phyloP scores from a whole-genome alignment of 805 yeast genomes.

The Trichomonascus vanleenenianus region DNA sequence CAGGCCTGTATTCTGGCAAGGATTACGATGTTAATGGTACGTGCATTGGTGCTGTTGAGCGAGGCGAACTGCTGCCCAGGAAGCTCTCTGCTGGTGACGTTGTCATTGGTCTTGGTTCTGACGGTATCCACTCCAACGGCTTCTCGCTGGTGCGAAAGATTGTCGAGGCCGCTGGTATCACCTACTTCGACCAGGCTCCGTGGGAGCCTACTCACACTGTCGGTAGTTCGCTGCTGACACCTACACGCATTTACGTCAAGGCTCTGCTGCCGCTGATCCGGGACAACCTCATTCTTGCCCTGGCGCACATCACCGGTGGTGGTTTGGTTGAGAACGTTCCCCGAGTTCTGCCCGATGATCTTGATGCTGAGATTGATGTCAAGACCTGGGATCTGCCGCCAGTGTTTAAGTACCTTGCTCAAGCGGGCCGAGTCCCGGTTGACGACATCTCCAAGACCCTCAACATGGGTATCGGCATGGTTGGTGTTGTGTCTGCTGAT shows the following conservation, averaged over 20 bases:
- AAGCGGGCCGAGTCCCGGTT: conserved; percentile 82
- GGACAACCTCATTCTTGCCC: conserved; percentile 65
- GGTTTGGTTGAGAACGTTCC: conserved; percentile 96
- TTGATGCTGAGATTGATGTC: conserved; percentile 78
- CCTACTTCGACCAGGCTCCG: conserved; percentile 74
- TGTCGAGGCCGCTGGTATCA: conserved; percentile 64
- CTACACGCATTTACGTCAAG: conserved; percentile 92
- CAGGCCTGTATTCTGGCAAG: conserved; percentile 92
- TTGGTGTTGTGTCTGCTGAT: conserved; percentile 65
- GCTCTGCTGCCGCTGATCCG: conserved; percentile 71
- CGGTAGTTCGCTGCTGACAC: conserved; percentile 80
- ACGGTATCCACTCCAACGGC: conserved; percentile 96
- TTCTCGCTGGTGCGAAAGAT: conserved; percentile 91
- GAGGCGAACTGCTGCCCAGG: conserved; percentile 66
- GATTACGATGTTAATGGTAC: conserved; percentile 99
- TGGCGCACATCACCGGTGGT: conserved; percentile 98
- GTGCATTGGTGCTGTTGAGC: conserved; percentile 92
- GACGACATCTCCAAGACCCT: conserved; percentile 82
- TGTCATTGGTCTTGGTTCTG: conserved; percentile 77
- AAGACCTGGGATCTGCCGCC: conserved; percentile 75
- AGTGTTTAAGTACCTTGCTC: conserved; percentile 91
- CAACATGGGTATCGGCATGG: conserved; percentile 97
- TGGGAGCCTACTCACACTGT: conserved; percentile 68
- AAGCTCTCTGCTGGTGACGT: conserved; percentile 75
- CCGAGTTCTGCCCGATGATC: conserved; percentile 74